A percentile compares a stretch with the other conserved stretches of the same genome.
These are phyloP conservation scores for Halenospora varia DNA, from an alignment of 495 filamentous ascomycete species.

Conservation along the genomic window DNA sequence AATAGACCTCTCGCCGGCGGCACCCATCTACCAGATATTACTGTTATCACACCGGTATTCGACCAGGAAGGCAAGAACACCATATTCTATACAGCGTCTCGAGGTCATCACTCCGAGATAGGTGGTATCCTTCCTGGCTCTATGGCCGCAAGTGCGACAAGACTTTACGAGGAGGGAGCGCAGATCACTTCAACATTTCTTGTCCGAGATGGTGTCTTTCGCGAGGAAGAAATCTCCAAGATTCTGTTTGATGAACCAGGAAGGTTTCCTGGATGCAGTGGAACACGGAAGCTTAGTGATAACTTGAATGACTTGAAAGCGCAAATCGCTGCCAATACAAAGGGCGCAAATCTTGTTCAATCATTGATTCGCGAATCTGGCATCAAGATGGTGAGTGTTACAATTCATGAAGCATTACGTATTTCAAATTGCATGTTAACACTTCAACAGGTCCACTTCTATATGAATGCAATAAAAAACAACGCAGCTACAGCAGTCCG, in stretches of 20 bases:
- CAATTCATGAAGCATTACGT: conserved; percentile 12
- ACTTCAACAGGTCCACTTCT: conserved; percentile 23
- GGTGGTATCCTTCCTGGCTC: conserved; percentile 28
- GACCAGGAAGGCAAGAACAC: conserved; percentile 19
- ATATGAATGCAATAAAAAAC: conserved; percentile 28
- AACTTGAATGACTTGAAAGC: conserved; percentile 32
- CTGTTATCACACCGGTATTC: conserved; percentile 28
- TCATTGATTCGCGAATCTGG: conserved; percentile 27
- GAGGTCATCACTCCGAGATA: conserved; percentile 33
- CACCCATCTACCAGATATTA: conserved; percentile 29
- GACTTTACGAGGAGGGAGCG: conserved; percentile 32
- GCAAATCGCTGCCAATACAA: conserved; percentile 31
- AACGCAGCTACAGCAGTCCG: conserved; percentile 29
- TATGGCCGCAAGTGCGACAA: conserved; percentile 26
- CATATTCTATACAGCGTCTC: conserved; percentile 29
- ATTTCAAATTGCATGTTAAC: neutral
- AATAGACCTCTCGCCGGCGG: conserved; percentile 24
- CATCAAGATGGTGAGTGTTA: conserved; percentile 14
- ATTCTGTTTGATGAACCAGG: conserved; percentile 30
- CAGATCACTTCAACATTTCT: conserved; percentile 28
- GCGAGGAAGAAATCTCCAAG: conserved; percentile 30
- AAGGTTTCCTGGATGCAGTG: conserved; percentile 28
- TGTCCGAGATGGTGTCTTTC: conserved; percentile 26
- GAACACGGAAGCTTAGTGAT: conserved; percentile 27
- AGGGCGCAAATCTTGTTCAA: conserved; percentile 27